phyloP scores from a whole-genome alignment of 371 early-diverging fungal species.

The Actinomortierella wolfii region DNA sequence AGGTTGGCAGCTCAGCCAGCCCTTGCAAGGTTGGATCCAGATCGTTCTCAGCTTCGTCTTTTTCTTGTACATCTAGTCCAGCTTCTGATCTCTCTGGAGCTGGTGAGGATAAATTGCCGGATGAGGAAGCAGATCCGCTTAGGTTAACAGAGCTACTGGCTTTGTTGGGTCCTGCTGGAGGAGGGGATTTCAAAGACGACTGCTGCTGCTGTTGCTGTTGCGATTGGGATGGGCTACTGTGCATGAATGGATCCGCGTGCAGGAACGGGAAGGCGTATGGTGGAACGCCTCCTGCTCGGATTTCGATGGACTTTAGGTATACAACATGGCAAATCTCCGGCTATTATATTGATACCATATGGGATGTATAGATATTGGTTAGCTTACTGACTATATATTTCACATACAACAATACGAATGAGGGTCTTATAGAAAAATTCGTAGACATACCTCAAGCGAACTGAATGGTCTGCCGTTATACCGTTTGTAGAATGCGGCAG shows the following conservation, averaged over 20 bases:
- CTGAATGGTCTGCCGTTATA: constrained; percentile 85
- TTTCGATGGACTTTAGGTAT: constrained; percentile 67
- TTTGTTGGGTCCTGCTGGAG: neutral
- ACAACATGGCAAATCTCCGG: constrained; percentile 81
- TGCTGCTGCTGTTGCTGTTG: constrained; percentile 1
- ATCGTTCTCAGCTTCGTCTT: neutral
- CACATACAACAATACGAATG: neutral
- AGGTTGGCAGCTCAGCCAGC: constrained; percentile 81
- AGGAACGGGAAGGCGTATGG: constrained; percentile 64
- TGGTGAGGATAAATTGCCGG: neutral
- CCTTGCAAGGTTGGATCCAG: constrained; percentile 1
- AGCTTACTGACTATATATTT: no score
- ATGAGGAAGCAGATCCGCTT: neutral
- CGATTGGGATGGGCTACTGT: constrained; percentile 1
- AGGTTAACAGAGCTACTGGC: neutral
- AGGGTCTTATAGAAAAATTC: neutral
- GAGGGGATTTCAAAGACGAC: neutral
- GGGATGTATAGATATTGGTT: constrained; percentile 17
- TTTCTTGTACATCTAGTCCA: no score
- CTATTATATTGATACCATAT: no score
- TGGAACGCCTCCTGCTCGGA: constrained; percentile 59
- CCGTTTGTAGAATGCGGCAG: constrained; percentile 69
- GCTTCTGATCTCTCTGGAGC: no score
- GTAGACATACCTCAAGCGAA: constrained; percentile 67
- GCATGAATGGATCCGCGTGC: constrained; percentile 49